A percentile compares a stretch with the other conserved stretches of the same genome.
These are phyloP conservation scores for Fusarium xyrophilum DNA, from an alignment of 2,329 filamentous ascomycete species.

Conservation along the genomic window DNA sequence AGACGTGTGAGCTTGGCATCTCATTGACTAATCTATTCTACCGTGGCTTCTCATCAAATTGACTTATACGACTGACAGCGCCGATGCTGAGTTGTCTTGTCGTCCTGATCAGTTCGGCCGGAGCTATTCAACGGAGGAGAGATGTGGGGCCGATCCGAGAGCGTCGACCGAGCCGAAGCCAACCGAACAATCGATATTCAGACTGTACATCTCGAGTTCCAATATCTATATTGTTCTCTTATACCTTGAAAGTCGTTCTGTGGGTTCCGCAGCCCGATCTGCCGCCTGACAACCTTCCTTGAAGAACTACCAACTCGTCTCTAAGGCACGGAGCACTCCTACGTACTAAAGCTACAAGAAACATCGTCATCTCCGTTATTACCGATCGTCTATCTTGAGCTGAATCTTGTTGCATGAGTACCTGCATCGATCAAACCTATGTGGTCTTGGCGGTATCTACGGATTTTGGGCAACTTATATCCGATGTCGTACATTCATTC, in stretches of 20 bases:
- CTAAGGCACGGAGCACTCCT: too few relatives aligned
- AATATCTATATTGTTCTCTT: too few relatives aligned
- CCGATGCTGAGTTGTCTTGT: background rate
- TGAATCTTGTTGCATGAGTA: background rate
- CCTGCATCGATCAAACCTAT: background rate
- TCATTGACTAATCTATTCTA: fast-evolving
- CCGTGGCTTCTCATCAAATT: fast-evolving
- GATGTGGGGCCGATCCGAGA: background rate
- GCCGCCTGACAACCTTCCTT: too few relatives aligned
- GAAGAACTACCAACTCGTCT: background rate
- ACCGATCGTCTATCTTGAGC: background rate
- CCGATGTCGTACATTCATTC: background rate
- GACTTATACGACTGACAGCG: background rate
- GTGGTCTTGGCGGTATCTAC: background rate
- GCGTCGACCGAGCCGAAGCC: background rate
- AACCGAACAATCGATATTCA: background rate
- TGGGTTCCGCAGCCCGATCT: background rate
- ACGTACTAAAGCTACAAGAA: too few relatives aligned
- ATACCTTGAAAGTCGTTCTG: fast-evolving
- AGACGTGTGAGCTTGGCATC: background rate
- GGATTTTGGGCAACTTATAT: slow-evolving; percentile 14
- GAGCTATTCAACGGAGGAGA: background rate
- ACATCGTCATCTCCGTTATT: background rate
- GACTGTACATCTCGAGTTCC: background rate
- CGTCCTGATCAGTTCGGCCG: background rate